Evolutionary conservation across 495 filamentous ascomycete species (phyloP).

Genomic region (Barbatosphaeria neglecta): DNA sequence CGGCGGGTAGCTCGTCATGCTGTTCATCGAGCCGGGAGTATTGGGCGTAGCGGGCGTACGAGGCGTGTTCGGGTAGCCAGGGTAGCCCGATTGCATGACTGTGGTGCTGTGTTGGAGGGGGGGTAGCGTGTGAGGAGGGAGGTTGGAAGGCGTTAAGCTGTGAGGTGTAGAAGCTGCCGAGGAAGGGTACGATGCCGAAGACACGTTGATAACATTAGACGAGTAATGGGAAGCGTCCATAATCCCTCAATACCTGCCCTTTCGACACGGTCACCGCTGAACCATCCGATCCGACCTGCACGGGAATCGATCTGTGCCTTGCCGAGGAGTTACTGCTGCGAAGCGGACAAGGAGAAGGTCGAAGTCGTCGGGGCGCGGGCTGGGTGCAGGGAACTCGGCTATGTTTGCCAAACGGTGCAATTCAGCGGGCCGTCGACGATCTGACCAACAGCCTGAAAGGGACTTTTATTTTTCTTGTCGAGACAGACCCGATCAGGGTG

Average conservation of each 20-base stretch:
- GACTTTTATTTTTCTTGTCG: too few relatives aligned
- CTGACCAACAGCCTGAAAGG: neutral
- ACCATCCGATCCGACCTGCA: slow-evolving; percentile 17
- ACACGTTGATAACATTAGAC: slow-evolving; percentile 27
- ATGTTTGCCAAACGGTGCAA: neutral
- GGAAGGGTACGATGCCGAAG: slow-evolving; percentile 22
- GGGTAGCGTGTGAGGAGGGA: slow-evolving; percentile 57
- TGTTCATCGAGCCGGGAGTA: slow-evolving; percentile 49
- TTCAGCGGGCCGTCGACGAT: neutral
- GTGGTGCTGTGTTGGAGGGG: slow-evolving; percentile 54
- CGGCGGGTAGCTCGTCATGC: slow-evolving; percentile 49
- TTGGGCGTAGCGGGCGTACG: slow-evolving; percentile 50
- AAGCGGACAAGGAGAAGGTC: neutral
- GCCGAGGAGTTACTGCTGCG: neutral
- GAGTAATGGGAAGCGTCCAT: slow-evolving; percentile 24
- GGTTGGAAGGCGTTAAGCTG: slow-evolving; percentile 32
- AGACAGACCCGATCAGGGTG: neutral
- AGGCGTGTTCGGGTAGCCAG: slow-evolving; percentile 52
- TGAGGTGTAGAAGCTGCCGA: slow-evolving; percentile 17
- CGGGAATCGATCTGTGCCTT: neutral
- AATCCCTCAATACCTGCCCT: slow-evolving; percentile 22
- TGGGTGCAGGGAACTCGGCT: neutral
- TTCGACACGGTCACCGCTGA: slow-evolving; percentile 10
- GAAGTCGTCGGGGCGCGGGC: neutral
- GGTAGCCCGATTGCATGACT: slow-evolving; percentile 47